Evolutionary conservation across 106 monocot genomes (phyloP), one percentile per base, ranked within the genome.

Genomic region (Dendrobium chrysotoxum): DNA sequence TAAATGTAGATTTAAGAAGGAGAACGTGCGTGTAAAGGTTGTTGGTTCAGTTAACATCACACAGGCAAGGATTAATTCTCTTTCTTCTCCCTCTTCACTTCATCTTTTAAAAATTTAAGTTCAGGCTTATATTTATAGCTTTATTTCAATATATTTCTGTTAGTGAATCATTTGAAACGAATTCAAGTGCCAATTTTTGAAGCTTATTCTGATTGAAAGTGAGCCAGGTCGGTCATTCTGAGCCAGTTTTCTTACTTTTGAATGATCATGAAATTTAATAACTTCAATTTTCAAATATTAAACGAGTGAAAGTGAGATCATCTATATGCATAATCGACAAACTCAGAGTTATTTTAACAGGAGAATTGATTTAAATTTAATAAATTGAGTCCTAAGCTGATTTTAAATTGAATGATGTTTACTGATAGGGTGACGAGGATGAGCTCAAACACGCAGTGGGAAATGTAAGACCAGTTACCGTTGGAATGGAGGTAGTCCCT

Each of bases 361-460:
- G 13, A 50, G 1, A 50, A 50, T 61, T n/a, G 21, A n/a, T 6
- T 16, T 11, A 53, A 11, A 9, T 53, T 53, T 53, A 16, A 9
- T 53, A 7, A 64, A 35, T 35, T 35, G 64, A 64, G 21, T 64
- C 8, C 17, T 35, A 35, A 64, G 18, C 3, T 6, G 74, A 20
- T 28, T 21, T 50, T 50, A 50, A 50, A 13, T 50, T 17, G 50
- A 50, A 50, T 50, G 50, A 50, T 50, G 50, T 50, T 47, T 78
- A 7, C 74, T 71, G 40, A 78, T 26, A 96, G 96, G 93, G 90
- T 75, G 86, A 87, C 47, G 94, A 98, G 80, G 86, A 92, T 86
- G 97, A 98, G 50, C 83, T 98, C 45, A 91, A 92, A 86, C 89
- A 92, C 58, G 97, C 94, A 28, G 94, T 98, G 58, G 94, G 86